Evolutionary conservation across 805 yeast genomes (phyloP).

Genomic region (Yamadazyma phyllophila): DNA sequence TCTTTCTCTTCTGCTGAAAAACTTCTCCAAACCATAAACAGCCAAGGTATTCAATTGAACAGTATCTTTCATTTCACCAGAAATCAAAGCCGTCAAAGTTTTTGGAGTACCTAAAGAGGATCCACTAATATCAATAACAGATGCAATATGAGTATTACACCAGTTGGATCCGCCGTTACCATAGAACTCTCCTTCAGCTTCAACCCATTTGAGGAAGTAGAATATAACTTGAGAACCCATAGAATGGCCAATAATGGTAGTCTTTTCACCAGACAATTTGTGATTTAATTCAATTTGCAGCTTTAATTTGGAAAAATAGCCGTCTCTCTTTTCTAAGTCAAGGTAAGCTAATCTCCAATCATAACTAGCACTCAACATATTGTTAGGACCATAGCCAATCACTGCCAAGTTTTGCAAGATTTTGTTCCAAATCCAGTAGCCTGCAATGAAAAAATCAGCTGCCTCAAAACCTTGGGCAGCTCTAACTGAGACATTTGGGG

Average conservation of each 20-base stretch:
- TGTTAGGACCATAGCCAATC: constrained; percentile 88
- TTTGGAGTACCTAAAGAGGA: constrained; percentile 93
- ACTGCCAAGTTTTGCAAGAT: constrained; percentile 92
- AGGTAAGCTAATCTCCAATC: constrained; percentile 94
- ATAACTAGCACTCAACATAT: constrained; percentile 87
- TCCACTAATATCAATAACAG: constrained; percentile 86
- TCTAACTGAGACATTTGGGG: constrained; percentile 72
- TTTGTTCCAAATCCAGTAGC: constrained; percentile 99
- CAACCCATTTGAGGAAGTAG: constrained; percentile 95
- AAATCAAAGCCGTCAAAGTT: constrained; percentile 84
- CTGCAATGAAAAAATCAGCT: constrained; percentile 93
- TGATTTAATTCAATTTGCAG: constrained; percentile 63
- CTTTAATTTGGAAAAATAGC: constrained; percentile 77
- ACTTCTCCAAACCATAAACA: constrained; percentile 90
- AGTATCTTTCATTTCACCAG: constrained; percentile 98
- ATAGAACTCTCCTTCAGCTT: constrained; percentile 72
- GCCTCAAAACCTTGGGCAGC: constrained; percentile 97
- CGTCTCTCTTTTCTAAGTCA: constrained; percentile 85
- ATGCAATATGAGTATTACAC: constrained; percentile 82
- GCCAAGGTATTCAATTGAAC: constrained; percentile 92
- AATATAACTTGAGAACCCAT: constrained; percentile 93
- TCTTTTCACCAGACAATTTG: constrained; percentile 56
- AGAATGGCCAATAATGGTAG: constrained; percentile 84
- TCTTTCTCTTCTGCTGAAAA: constrained; percentile 86
- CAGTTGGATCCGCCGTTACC: constrained; percentile 92